These are phyloP conservation scores for Candida xiaguanensis DNA, from an alignment of 805 yeast genomes.

Conservation along the genomic window DNA sequence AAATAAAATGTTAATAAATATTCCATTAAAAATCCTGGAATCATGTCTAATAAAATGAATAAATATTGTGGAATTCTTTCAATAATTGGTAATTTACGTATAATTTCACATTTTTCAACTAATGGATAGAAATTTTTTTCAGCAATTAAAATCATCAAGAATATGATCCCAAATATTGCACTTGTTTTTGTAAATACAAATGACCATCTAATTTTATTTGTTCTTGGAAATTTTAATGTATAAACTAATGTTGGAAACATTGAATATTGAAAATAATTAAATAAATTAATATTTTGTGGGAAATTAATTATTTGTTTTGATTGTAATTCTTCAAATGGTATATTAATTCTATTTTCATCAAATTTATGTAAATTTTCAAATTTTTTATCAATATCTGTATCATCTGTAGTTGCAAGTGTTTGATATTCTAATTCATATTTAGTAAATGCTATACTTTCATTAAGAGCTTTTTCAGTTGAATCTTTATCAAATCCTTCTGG, in stretches of 20 bases:
- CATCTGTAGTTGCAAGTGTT: constrained; percentile 27
- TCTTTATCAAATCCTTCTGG: constrained; percentile 24
- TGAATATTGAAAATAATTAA: constrained; percentile 70
- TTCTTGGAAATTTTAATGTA: constrained; percentile 79
- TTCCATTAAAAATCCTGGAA: constrained; percentile 74
- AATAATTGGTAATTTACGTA: constrained; percentile 46
- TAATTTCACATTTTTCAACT: constrained; percentile 54
- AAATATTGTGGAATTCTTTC: constrained; percentile 50
- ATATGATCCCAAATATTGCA: constrained; percentile 85
- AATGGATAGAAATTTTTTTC: constrained; percentile 74
- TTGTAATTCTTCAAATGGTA: constrained; percentile 9
- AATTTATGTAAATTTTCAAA: constrained; percentile 5
- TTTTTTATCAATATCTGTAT: constrained; percentile 4
- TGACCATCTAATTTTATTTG: constrained; percentile 59
- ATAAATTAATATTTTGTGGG: constrained; percentile 66
- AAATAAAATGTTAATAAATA: constrained; percentile 79
- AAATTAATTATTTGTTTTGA: constrained; percentile 35
- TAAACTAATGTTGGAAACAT: constrained; percentile 90
- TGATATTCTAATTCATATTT: constrained; percentile 65
- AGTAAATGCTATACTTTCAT: constrained; percentile 63
- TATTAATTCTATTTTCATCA: constrained; percentile 11
- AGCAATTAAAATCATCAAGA: constrained; percentile 76
- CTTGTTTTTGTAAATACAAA: constrained; percentile 65
- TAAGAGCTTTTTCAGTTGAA: constrained; percentile 23
- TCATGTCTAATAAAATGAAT: constrained; percentile 61